These are phyloP conservation scores for Eremomyces bilateralis DNA, from an alignment of 495 filamentous ascomycete species.

Conservation along the genomic window DNA sequence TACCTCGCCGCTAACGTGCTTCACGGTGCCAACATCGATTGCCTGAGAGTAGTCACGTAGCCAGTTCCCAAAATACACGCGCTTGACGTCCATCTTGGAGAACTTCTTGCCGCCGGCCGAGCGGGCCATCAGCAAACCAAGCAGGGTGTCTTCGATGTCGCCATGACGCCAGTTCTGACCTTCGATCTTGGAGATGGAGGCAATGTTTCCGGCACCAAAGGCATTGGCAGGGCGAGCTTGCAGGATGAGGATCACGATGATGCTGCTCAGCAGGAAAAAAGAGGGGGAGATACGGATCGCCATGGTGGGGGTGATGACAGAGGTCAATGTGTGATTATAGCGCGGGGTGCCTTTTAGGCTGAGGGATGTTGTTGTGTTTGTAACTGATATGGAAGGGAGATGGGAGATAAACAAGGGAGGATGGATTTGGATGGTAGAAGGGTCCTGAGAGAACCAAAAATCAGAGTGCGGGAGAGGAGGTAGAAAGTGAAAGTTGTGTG, in stretches of 20 bases:
- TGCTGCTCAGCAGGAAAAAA: constrained; percentile 22
- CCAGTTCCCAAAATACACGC: constrained; percentile 81
- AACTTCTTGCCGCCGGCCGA: constrained; percentile 63
- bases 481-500: too few relatives aligned
- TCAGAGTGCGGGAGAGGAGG: too few relatives aligned
- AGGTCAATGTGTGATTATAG: too few relatives aligned
- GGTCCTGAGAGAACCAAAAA: too few relatives aligned
- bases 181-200: constrained; percentile 50
- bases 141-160: constrained; percentile 80
- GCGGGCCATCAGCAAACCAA: constrained; percentile 42
- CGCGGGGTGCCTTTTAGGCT: too few relatives aligned
- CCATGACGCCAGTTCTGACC: constrained; percentile 88
- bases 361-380: too few relatives aligned
- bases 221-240: constrained; percentile 43
- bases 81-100: constrained; percentile 64
- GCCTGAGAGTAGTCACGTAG: constrained; percentile 43
- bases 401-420: too few relatives aligned
- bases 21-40: constrained; percentile 33
- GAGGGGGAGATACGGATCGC: constrained; percentile 1
- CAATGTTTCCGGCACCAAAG: constrained; percentile 78
- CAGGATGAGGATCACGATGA: constrained; percentile 36
- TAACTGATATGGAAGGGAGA: too few relatives aligned
- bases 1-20: too few relatives aligned
- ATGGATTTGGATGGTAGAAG: too few relatives aligned
- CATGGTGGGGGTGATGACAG: too few relatives aligned